These are phyloP conservation scores for Podospora bellae-mahoneyi DNA, from an alignment of 495 filamentous ascomycete genomes.

Conservation along the genomic window DNA sequence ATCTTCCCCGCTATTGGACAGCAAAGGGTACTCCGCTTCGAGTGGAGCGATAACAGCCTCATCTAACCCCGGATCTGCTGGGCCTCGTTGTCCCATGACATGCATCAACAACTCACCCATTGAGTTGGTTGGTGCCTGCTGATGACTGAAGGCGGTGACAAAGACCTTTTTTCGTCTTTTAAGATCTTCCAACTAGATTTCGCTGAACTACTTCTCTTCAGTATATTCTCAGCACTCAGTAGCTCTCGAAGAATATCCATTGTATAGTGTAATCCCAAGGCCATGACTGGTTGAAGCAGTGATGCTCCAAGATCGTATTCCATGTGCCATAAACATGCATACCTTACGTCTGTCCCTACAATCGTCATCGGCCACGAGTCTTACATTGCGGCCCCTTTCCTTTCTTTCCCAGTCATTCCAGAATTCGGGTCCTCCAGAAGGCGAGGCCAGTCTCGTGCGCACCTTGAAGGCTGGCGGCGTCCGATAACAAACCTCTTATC, in stretches of 20 bases:
- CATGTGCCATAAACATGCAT: too few relatives aligned
- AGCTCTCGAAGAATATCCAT: too few relatives aligned
- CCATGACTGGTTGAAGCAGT: too few relatives aligned
- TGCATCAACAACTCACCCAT: neutral
- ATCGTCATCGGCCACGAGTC: too few relatives aligned
- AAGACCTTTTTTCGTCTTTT: neutral
- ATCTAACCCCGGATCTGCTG: neutral
- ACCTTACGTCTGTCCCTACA: too few relatives aligned
- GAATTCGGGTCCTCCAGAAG: too few relatives aligned
- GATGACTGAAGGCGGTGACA: neutral
- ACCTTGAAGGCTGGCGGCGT: conserved; percentile 14
- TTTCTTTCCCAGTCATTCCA: too few relatives aligned
- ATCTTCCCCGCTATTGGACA: neutral
- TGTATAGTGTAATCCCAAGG: too few relatives aligned
- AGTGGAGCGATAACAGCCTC: conserved; percentile 7
- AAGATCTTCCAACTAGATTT: neutral
- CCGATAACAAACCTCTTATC: neutral
- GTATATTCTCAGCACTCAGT: too few relatives aligned
- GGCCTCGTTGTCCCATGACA: neutral
- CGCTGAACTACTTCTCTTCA: neutral
- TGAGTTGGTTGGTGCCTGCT: neutral
- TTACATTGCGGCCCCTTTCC: too few relatives aligned
- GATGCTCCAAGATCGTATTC: too few relatives aligned
- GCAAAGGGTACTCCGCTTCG: neutral
- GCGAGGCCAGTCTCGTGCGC: neutral